A percentile compares a stretch with the other conserved stretches of the same genome.
Conservation (phyloP, 768 basidiomycete genomes). For the Psilocybe cyanescens region DNA sequence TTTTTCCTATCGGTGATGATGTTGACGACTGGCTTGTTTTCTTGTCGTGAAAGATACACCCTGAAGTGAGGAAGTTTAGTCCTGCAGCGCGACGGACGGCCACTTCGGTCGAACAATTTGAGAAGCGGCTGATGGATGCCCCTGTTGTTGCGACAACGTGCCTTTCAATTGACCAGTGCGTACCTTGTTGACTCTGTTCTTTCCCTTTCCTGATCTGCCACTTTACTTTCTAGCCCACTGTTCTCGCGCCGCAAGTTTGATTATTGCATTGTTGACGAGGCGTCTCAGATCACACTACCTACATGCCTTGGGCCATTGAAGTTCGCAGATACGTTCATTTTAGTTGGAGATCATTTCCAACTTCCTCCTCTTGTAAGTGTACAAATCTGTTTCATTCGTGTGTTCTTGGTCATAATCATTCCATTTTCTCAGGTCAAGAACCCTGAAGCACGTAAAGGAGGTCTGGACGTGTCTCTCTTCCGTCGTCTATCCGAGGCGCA, state of each 20-base stretch:
- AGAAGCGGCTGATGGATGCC: constrained; percentile 82
- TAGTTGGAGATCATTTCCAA: constrained; percentile 98
- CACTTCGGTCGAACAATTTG: constrained; percentile 79
- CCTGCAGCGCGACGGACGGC: constrained; percentile 58
- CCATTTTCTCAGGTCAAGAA: constrained; percentile 70
- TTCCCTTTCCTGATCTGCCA: background rate
- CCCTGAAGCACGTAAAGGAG: constrained; percentile 75
- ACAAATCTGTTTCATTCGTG: background rate
- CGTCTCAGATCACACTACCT: constrained; percentile 95
- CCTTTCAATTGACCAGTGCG: constrained; percentile 92
- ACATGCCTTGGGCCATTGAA: constrained; percentile 94
- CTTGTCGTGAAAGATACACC: constrained; percentile 68
- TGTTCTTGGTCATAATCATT: background rate
- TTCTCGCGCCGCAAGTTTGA: constrained; percentile 89
- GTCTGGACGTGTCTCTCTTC: constrained; percentile 91
- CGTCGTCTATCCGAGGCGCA: constrained; percentile 86
- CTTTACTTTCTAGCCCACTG: constrained; percentile 51
- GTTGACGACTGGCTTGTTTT: background rate
- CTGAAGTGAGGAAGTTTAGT: constrained; percentile 74
- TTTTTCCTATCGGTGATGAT: background rate
- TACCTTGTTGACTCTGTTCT: constrained; percentile 14
- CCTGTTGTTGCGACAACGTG: constrained; percentile 97
- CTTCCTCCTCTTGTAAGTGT: constrained; percentile 85
- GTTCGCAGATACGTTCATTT: constrained; percentile 87
- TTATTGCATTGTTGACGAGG: constrained; percentile 98